Evolutionary conservation across 371 early-diverging fungal genomes (phyloP).

Genomic region (Mortierella sp.): DNA sequence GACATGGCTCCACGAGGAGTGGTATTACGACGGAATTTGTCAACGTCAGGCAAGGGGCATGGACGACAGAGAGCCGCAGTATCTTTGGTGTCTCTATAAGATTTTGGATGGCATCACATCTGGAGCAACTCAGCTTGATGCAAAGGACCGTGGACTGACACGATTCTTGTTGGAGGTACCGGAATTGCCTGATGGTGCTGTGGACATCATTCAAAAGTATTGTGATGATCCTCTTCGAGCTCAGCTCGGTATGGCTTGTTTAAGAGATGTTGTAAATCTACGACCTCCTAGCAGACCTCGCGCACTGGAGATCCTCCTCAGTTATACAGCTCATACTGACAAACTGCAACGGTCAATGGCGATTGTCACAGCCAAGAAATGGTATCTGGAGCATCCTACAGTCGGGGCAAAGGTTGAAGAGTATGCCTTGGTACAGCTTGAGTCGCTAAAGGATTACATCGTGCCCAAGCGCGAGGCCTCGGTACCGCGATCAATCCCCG

Average conservation of each 20-base stretch:
- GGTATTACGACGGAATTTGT: conserved; percentile 45
- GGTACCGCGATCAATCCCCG: not conserved
- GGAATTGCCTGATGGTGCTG: conserved; percentile 51
- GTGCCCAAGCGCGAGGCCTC: conserved; percentile 28
- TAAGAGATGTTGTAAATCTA: conserved; percentile 52
- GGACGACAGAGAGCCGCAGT: conserved; percentile 51
- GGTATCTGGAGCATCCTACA: conserved; percentile 52
- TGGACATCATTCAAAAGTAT: conserved; percentile 52
- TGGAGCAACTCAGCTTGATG: conserved; percentile 35
- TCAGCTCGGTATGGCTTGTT: conserved; percentile 40
- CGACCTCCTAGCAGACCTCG: conserved; percentile 49
- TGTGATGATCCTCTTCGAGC: conserved; percentile 48
- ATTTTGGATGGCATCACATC: conserved; percentile 54
- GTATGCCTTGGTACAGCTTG: conserved; percentile 43
- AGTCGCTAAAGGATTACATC: conserved; percentile 21
- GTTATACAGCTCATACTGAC: conserved; percentile 41
- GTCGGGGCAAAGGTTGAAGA: conserved; percentile 46
- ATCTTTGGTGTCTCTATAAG: conserved; percentile 56
- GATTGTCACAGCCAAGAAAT: conserved; percentile 51
- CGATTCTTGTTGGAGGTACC: conserved; percentile 53
- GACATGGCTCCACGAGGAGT: conserved; percentile 57
- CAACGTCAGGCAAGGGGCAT: conserved; percentile 31
- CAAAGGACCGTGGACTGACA: conserved; percentile 47
- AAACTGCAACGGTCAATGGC: conserved; percentile 45
- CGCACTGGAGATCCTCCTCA: conserved; percentile 38